phyloP scores from a whole-genome alignment of 2,329 filamentous ascomycete genomes.

The Colletotrichum salicis region DNA sequence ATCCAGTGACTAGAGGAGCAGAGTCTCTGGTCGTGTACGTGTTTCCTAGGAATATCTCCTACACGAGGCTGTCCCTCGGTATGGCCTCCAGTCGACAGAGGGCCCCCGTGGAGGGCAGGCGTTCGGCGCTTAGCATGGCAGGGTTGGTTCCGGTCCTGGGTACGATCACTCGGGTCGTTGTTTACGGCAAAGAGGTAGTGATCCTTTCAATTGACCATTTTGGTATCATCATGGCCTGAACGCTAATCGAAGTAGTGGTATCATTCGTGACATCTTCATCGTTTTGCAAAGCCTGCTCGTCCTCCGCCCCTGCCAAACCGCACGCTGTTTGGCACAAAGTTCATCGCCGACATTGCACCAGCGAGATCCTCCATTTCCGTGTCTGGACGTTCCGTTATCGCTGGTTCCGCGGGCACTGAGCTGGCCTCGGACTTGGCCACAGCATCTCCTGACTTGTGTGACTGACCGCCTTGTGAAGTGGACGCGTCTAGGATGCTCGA shows the following conservation, averaged over 20 bases:
- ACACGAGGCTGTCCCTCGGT: background rate
- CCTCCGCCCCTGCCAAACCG: slow-evolving; percentile 70
- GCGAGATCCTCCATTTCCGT: slow-evolving; percentile 71
- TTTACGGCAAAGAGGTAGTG: slow-evolving; percentile 48
- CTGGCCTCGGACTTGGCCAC: slow-evolving; percentile 15
- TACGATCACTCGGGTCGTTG: slow-evolving; percentile 16
- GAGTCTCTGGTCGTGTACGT: background rate
- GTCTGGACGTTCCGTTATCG: slow-evolving; percentile 46
- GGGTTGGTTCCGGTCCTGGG: background rate
- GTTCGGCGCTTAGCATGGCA: slow-evolving; percentile 28
- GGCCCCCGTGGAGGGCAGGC: slow-evolving; percentile 15
- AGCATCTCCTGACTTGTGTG: background rate
- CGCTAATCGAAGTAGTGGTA: slow-evolving; percentile 36
- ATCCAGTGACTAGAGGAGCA: slow-evolving; percentile 75
- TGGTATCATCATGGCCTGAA: slow-evolving; percentile 43
- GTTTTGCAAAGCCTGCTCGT: slow-evolving; percentile 63
- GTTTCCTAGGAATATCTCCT: background rate
- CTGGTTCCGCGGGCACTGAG: slow-evolving; percentile 1
- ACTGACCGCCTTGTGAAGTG: slow-evolving; percentile 7
- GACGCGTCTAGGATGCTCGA: slow-evolving; percentile 45
- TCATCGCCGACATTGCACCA: slow-evolving; percentile 76
- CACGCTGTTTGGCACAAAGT: slow-evolving; percentile 75
- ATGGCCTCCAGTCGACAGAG: slow-evolving; percentile 9
- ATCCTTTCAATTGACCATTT: slow-evolving; percentile 46
- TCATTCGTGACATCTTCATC: slow-evolving; percentile 34